Base-by-base conservation (phyloP, 371 early-diverging fungal genomes). In the Haplosporangium sp. region DNA sequence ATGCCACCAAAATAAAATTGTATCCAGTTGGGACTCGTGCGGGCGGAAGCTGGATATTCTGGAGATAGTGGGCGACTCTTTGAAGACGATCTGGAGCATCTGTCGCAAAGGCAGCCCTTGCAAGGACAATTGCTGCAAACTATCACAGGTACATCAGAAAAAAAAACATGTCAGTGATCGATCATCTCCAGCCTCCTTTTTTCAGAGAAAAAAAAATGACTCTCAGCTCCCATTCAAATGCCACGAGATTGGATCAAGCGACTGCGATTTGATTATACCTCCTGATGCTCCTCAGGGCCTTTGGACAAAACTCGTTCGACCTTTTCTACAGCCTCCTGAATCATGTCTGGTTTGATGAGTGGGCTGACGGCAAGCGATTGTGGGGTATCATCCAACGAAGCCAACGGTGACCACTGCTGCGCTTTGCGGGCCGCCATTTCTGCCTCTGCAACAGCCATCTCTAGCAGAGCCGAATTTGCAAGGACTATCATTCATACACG, bases 1-100 rank as follows among this genome's bases (percentile, higher is more conserved):
- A 85, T 20, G 85, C 74, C 41, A 86, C 71, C 38, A 91, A 65
- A 14, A 85, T 81, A 20, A 87, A 74, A 38, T 76, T 82, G 69
- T 91, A 89, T 18, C 91, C 91, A 21, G 82, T 64, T 18, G 76
- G 55, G 40, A 80, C 1, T 29, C 65, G 68, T 21, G 75, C 52
- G 46, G 75, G 75, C 14, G 81, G 81, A 8, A 74, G 70, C 37
- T 75, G 81, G 40, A 81, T 65, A 56, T 74, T 74, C 37, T 67
- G 66, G 16, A 81, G 73, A n/a, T 79, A 73, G 21, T 73, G 73
- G 12, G 66, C 48, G 14, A 69, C 73, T 10, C 67, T 52, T 38
- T 73, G 80, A 55, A 69, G 45, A 29, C 80, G 73, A 55, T 79
- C 80, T 5, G 80, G 65, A 21, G 80, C 69, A 29, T 68, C 51